Percentiles rank a stretch among this genome's conserved stretches.
phyloP scores from a whole-genome alignment of 2,329 filamentous ascomycete genomes.

The Colletotrichum sp. region DNA sequence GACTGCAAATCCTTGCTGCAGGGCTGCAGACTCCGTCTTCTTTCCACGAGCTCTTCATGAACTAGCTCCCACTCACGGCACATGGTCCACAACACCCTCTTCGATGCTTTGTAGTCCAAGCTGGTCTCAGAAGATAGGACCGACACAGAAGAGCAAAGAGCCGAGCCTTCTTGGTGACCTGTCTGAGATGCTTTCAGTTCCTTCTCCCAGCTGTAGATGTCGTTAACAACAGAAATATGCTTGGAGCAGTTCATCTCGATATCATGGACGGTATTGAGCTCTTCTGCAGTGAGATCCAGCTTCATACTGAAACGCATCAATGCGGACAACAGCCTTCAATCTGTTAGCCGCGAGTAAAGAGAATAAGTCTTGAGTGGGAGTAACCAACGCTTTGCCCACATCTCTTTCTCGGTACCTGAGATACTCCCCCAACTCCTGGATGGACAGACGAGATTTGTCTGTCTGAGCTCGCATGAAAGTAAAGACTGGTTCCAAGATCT shows the following conservation, averaged over 20 bases:
- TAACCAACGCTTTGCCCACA: neutral
- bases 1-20: neutral
- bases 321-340: conserved; percentile 32
- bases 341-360: neutral
- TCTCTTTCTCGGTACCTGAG: neutral
- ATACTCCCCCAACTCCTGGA: neutral
- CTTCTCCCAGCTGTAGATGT: conserved; percentile 47
- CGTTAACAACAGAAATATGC: conserved; percentile 45
- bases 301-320: conserved; percentile 42
- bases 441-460: neutral
- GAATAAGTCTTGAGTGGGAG: no score
- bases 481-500: neutral
- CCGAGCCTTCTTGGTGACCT: neutral
- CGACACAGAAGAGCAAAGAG: neutral
- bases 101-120: neutral
- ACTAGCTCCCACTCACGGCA: neutral
- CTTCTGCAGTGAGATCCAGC: conserved; percentile 29
- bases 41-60: neutral
- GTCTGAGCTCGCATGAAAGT: neutral
- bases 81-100: neutral
- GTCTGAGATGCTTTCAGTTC: conserved; percentile 25
- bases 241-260: conserved; percentile 39
- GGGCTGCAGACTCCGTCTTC: neutral
- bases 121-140: neutral
- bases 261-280: conserved; percentile 26